These are phyloP conservation scores for Rhazya stricta DNA, from an alignment of 257 asterid species.

Conservation along the genomic window DNA sequence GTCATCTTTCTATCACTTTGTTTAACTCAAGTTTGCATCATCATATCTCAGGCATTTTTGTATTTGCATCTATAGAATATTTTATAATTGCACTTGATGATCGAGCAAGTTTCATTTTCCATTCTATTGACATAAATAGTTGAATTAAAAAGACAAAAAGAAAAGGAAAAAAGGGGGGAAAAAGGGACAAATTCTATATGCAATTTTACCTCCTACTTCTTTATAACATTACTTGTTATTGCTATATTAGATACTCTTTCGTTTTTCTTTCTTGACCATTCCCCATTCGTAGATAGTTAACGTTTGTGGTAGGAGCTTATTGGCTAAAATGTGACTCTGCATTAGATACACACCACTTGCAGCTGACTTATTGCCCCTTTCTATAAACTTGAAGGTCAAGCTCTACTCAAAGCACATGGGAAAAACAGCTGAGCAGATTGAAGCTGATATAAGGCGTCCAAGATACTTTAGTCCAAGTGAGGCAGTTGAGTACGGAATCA, in stretches of 20 bases:
- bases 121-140: neutral
- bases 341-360: neutral
- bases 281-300: neutral
- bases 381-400: conserved; percentile 56
- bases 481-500: conserved; percentile 93
- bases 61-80: neutral
- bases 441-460: conserved; percentile 87
- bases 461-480: conserved; percentile 92
- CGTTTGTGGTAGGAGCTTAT: neutral
- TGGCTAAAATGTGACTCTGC: neutral
- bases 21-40: neutral
- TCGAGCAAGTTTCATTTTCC: neutral
- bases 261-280: neutral
- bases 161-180: no score
- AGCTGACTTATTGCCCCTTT: neutral
- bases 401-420: conserved; percentile 69
- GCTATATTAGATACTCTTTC: neutral
- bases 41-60: neutral
- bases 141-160: neutral
- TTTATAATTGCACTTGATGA: neutral
- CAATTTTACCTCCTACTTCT: neutral
- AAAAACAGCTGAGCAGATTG: conserved; percentile 80
- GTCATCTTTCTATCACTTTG: neutral
- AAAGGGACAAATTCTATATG: neutral
- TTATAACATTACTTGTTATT: neutral